phyloP scores from a whole-genome alignment of 495 filamentous ascomycete species.

The Aspergillus steynii region DNA sequence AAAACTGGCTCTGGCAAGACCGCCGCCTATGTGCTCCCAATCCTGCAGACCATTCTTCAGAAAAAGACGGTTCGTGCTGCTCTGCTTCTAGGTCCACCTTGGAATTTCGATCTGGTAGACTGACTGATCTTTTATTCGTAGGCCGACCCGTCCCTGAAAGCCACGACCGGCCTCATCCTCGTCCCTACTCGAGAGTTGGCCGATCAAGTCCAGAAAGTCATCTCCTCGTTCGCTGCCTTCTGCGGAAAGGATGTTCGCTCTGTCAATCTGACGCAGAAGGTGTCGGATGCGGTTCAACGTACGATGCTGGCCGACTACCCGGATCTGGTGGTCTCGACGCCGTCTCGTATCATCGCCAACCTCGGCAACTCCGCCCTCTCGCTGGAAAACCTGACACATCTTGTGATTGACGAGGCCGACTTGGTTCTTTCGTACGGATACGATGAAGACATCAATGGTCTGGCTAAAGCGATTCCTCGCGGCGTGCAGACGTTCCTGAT shows the following conservation, averaged over 20 bases:
- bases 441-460: slow-evolving; percentile 78
- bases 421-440: slow-evolving; percentile 94
- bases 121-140: slow-evolving; percentile 13
- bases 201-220: slow-evolving; percentile 76
- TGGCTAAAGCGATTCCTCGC: slow-evolving; percentile 74
- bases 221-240: slow-evolving; percentile 71
- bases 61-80: slow-evolving; percentile 61
- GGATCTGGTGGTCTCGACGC: slow-evolving; percentile 88
- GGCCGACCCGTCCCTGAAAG: slow-evolving; percentile 43
- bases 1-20: slow-evolving; percentile 97
- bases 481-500: slow-evolving; percentile 89
- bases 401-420: slow-evolving; percentile 96
- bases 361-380: slow-evolving; percentile 68
- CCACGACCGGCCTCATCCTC: slow-evolving; percentile 73
- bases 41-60: slow-evolving; percentile 77
- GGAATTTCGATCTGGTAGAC: neutral
- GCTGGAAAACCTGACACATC: slow-evolving; percentile 66
- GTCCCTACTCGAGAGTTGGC: slow-evolving; percentile 94
- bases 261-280: slow-evolving; percentile 83
- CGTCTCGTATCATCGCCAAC: slow-evolving; percentile 70
- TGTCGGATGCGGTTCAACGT: slow-evolving; percentile 81
- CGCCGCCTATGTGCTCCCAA: slow-evolving; percentile 91
- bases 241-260: slow-evolving; percentile 80
- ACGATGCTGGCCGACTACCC: slow-evolving; percentile 84
- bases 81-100: neutral